Evolutionary conservation across 305 asterid genomes (phyloP).

Genomic region (Coffea humblotiana): DNA sequence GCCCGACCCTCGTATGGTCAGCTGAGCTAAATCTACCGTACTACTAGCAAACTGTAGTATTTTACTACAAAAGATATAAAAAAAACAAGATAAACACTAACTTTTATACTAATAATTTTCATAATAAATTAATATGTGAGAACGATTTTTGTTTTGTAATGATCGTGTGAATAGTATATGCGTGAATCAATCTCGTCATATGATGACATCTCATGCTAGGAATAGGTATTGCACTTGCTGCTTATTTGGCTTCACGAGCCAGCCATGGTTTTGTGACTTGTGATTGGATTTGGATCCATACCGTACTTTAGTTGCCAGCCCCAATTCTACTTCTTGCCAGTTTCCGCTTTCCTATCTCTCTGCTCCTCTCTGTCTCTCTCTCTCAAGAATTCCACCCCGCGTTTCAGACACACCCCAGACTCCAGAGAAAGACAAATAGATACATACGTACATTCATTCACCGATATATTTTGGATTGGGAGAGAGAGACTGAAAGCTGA

Average conservation of each 20-base stretch:
- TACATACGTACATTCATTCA: not conserved
- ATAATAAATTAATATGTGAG: not conserved
- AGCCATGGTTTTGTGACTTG: conserved; percentile 24
- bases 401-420: conserved; percentile 6
- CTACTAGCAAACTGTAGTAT: too few relatives aligned
- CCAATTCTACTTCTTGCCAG: conserved; percentile 4
- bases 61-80: too few relatives aligned
- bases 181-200: not conserved
- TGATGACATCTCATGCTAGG: not conserved
- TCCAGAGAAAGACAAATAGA: conserved; percentile 6
- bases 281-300: conserved; percentile 42
- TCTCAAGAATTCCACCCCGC: conserved; percentile 19
- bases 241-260: conserved; percentile 21
- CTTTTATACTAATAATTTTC: too few relatives aligned
- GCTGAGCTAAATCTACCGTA: too few relatives aligned
- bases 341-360: not conserved
- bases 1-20: too few relatives aligned
- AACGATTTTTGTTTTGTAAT: not conserved
- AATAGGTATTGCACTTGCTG: too few relatives aligned
- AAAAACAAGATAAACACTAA: too few relatives aligned
- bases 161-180: not conserved
- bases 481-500: not conserved
- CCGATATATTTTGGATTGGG: conserved; percentile 2
- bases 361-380: conserved; percentile 5
- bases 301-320: not conserved